Conservation (phyloP, 495 filamentous ascomycete species). For the Aspergillus bridgeri region DNA sequence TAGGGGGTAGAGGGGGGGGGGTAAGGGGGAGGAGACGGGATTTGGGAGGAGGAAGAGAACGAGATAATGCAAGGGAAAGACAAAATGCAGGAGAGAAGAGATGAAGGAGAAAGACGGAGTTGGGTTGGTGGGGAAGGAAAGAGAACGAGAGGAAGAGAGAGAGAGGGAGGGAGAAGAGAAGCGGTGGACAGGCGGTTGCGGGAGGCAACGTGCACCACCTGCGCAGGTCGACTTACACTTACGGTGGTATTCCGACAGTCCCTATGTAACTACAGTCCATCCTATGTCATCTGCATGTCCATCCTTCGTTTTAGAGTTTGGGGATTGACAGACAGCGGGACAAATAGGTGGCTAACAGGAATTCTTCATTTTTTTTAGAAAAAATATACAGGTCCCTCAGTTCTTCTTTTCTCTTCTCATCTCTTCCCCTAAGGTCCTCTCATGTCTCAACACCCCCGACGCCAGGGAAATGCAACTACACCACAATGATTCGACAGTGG, state of each 20-base stretch:
- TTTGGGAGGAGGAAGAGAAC: slow-evolving; percentile 11
- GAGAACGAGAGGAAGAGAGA: slow-evolving; percentile 21
- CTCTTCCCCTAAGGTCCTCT: neutral
- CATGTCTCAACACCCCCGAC: slow-evolving; percentile 9
- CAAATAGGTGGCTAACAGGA: too few species aligned
- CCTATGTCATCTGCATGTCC: neutral
- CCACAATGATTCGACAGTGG: slow-evolving; percentile 8
- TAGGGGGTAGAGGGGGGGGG: neutral
- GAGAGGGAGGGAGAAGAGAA: slow-evolving; percentile 40
- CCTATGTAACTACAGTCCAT: too few species aligned
- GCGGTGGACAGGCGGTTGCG: slow-evolving; percentile 42
- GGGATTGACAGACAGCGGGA: neutral
- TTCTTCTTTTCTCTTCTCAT: neutral
- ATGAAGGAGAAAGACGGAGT: slow-evolving; percentile 24
- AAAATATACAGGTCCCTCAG: neutral
- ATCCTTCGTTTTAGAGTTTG: neutral
- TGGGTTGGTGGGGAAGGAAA: slow-evolving; percentile 34
- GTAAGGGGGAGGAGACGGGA: slow-evolving; percentile 17
- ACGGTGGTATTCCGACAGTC: too few species aligned
- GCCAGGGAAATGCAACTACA: slow-evolving; percentile 24
- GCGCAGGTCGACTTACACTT: slow-evolving; percentile 19
- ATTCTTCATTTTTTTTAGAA: too few species aligned
- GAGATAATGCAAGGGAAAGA: slow-evolving; percentile 23
- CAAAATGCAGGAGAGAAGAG: slow-evolving; percentile 10
- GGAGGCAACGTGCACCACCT: slow-evolving; percentile 42